These are phyloP conservation scores for Phytophthora colocasiae DNA, from an alignment of 352 stramenopile genomes.

Conservation along the genomic window DNA sequence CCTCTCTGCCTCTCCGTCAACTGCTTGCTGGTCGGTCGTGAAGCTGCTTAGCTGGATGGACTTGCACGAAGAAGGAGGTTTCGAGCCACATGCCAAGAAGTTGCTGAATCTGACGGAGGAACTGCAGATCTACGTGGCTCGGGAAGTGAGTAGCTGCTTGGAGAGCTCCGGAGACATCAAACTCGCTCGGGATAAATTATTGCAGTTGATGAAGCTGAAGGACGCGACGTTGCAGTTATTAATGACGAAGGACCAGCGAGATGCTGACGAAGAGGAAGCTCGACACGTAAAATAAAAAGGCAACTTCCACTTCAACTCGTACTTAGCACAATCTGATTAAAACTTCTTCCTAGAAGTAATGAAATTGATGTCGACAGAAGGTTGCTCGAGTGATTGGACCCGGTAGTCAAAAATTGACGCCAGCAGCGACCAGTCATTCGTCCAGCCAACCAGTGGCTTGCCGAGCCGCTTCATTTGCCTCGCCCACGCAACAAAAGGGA, in stretches of 20 bases:
- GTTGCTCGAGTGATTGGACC: constrained; percentile 21
- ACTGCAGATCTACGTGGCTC: constrained; percentile 55
- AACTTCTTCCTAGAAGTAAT: neutral
- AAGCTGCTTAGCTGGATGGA: constrained; percentile 65
- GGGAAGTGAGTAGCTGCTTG: constrained; percentile 39
- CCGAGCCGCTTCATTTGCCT: constrained; percentile 36
- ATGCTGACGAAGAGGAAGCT: constrained; percentile 35
- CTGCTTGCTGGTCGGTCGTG: constrained; percentile 50
- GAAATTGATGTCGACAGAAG: constrained; percentile 24
- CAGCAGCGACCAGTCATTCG: constrained; percentile 37
- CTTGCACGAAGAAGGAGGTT: constrained; percentile 58
- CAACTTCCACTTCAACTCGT: constrained; percentile 18
- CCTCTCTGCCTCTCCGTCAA: constrained; percentile 33
- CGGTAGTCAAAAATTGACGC: constrained; percentile 16
- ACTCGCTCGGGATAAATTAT: constrained; percentile 45
- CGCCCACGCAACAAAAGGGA: constrained; percentile 58
- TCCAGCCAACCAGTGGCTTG: constrained; percentile 53
- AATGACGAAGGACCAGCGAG: constrained; percentile 55
- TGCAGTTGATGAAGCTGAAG: constrained; percentile 61
- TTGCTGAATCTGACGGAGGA: constrained; percentile 56
- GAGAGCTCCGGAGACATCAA: constrained; percentile 41
- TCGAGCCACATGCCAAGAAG: constrained; percentile 46
- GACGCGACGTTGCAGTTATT: constrained; percentile 70
- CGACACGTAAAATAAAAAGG: constrained; percentile 18
- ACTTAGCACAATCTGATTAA: neutral